These are phyloP conservation scores for Monosporozyma aerobia DNA, from an alignment of 805 yeast genomes.

Conservation along the genomic window DNA sequence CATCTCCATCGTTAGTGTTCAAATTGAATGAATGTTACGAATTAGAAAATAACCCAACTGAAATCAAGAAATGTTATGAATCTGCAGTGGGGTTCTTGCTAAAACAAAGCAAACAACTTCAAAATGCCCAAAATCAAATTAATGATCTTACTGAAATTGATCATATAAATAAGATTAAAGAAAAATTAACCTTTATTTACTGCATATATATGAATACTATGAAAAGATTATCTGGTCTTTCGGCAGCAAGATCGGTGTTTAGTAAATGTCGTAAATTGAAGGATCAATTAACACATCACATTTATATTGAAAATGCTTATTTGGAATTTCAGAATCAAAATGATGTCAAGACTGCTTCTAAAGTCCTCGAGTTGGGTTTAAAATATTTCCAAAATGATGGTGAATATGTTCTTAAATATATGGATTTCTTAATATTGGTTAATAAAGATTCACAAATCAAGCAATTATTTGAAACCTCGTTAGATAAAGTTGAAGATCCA, in stretches of 20 bases:
- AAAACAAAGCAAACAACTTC: constrained; percentile 27
- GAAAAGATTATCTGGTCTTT: constrained; percentile 57
- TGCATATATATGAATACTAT: constrained; percentile 61
- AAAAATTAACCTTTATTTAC: constrained; percentile 51
- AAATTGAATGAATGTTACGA: constrained; percentile 66
- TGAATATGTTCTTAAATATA: constrained; percentile 55
- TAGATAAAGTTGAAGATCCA: constrained; percentile 36
- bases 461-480: constrained; percentile 70
- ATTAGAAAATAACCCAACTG: constrained; percentile 40
- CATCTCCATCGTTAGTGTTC: constrained; percentile 56
- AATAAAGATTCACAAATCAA: constrained; percentile 70
- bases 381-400: constrained; percentile 45
- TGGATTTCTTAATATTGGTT: constrained; percentile 58
- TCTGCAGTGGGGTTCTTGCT: constrained; percentile 40
- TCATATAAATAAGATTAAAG: constrained; percentile 7
- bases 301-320: constrained; percentile 73
- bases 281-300: constrained; percentile 52
- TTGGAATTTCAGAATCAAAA: constrained; percentile 63
- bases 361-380: constrained; percentile 72
- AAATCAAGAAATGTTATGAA: constrained; percentile 43
- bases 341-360: constrained; percentile 58
- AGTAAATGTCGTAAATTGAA: constrained; percentile 57
- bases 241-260: constrained; percentile 66
- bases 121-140: constrained; percentile 8
- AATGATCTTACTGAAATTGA: neutral